Conservation (phyloP, 2,329 filamentous ascomycete genomes). For the Xylaria sp. region DNA sequence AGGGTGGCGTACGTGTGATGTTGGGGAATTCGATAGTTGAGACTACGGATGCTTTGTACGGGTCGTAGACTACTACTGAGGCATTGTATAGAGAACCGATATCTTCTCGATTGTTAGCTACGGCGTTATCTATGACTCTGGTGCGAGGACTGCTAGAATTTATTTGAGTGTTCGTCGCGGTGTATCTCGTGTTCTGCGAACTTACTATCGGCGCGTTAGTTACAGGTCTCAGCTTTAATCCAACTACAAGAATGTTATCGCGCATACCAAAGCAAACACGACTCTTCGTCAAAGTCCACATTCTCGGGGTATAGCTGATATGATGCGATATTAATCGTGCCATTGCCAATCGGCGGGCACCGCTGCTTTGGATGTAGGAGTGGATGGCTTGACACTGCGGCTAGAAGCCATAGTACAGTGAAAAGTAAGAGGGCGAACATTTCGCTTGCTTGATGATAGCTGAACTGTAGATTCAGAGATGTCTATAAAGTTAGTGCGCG, state of each 20-base stretch:
- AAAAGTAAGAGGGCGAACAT: slow-evolving; percentile 35
- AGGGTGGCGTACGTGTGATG: slow-evolving; percentile 47
- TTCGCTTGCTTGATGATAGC: not conserved
- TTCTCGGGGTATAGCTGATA: slow-evolving; percentile 54
- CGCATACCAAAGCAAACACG: slow-evolving; percentile 47
- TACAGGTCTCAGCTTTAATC: not conserved
- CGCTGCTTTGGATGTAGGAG: not conserved
- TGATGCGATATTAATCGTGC: slow-evolving; percentile 39
- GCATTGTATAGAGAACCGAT: slow-evolving; percentile 52
- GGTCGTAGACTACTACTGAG: slow-evolving; percentile 51
- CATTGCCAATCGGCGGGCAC: slow-evolving; percentile 40
- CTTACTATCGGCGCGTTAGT: slow-evolving; percentile 26
- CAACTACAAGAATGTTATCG: not conserved
- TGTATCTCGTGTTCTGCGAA: not conserved
- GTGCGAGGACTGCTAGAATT: not conserved
- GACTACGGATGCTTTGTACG: slow-evolving; percentile 47
- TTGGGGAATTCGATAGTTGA: slow-evolving; percentile 46
- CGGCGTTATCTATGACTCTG: not conserved
- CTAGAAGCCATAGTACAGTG: slow-evolving; percentile 24
- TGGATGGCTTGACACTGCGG: slow-evolving; percentile 22
- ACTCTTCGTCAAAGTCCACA: slow-evolving; percentile 50
- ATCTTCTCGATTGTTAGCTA: slow-evolving; percentile 25
- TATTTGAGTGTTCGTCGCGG: not conserved
- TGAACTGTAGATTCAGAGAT: not conserved
- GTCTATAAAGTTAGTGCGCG: not conserved